Conservation (phyloP, 2,329 filamentous ascomycete genomes). For the Paraphoma chrysanthemicola region DNA sequence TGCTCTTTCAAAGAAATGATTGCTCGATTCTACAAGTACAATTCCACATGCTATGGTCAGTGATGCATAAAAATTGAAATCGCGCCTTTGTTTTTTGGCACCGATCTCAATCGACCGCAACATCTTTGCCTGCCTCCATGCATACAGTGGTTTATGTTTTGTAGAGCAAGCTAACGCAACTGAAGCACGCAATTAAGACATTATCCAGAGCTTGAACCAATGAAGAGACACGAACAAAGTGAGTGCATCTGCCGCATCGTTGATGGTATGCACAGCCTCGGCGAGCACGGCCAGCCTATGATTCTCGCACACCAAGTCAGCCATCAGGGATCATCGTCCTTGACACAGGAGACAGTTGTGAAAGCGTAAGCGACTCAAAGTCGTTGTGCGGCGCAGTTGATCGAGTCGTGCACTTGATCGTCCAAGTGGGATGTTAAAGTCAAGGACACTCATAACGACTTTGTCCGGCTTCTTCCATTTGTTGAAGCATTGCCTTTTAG, state of each 20-base stretch:
- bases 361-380: no score
- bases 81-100: no score
- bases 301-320: background rate
- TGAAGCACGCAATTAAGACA: background rate
- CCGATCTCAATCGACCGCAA: background rate
- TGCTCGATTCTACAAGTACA: no score
- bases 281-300: background rate
- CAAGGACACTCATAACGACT: constrained; percentile 20
- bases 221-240: background rate
- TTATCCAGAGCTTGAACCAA: background rate
- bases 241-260: background rate
- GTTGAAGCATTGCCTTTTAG: background rate
- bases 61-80: no score
- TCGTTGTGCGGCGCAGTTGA: no score
- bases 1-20: no score
- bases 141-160: background rate
- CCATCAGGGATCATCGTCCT: background rate
- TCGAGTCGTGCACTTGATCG: no score
- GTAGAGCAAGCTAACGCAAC: background rate
- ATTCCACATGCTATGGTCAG: no score
- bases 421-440: no score
- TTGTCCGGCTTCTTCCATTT: constrained; percentile 15
- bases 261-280: background rate
- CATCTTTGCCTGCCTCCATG: background rate
- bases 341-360: no score